A percentile compares a stretch with the other conserved stretches of the same genome.
Evolutionary conservation across 306 rosid species (phyloP).

Genomic region (Quillaja saponaria): DNA sequence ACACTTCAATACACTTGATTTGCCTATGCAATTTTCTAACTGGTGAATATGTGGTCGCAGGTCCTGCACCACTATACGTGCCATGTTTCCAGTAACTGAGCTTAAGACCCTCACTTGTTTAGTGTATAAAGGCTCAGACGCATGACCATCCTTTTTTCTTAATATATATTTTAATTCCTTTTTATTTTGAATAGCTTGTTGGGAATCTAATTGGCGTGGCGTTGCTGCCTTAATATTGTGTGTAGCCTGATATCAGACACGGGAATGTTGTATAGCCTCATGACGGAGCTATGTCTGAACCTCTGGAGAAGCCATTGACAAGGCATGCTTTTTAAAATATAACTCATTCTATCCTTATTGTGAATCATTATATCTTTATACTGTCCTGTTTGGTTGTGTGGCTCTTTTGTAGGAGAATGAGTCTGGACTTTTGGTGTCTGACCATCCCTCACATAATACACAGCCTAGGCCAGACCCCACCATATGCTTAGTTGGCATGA

Average conservation of each 20-base stretch:
- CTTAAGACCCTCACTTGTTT: constrained; percentile 61
- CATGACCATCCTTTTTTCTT: constrained; percentile 38
- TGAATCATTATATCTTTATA: constrained; percentile 55
- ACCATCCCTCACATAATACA: constrained; percentile 18
- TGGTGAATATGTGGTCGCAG: constrained; percentile 89
- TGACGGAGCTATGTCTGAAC: constrained; percentile 64
- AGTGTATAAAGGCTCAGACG: constrained; percentile 59
- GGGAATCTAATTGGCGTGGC: constrained; percentile 36
- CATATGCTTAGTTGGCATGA: no score
- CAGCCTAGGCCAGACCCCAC: no score
- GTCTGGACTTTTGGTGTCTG: constrained; percentile 27
- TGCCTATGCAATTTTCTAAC: constrained; percentile 59
- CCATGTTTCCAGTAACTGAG: constrained; percentile 73
- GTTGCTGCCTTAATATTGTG: constrained; percentile 34
- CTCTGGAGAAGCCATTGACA: constrained; percentile 42
- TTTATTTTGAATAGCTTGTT: constrained; percentile 13
- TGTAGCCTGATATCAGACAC: constrained; percentile 56
- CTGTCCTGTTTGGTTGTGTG: constrained; percentile 53
- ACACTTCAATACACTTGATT: constrained; percentile 45
- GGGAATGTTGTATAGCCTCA: constrained; percentile 42
- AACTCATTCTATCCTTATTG: constrained; percentile 18
- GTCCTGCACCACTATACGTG: constrained; percentile 86
- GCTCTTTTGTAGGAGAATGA: constrained; percentile 52
- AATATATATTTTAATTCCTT: constrained; percentile 12
- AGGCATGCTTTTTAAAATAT: constrained; percentile 40